phyloP scores from a whole-genome alignment of 1,284 basidiomycete genomes.

The Chalciporus sp. region DNA sequence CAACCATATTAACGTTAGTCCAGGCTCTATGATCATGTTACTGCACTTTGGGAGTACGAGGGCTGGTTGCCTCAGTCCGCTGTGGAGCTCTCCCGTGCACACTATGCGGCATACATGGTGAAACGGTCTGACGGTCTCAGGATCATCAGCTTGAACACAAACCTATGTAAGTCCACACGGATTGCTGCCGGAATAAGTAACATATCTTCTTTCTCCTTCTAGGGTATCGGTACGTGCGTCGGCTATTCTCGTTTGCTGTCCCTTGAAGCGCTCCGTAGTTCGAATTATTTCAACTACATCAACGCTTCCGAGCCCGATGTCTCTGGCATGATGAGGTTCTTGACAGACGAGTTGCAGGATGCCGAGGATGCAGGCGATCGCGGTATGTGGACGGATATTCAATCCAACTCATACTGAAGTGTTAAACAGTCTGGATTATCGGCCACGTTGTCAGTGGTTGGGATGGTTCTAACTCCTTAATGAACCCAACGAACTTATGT shows the following conservation, averaged over 20 bases:
- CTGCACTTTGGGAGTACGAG: slow-evolving; percentile 69
- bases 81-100: slow-evolving; percentile 60
- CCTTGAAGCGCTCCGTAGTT: slow-evolving; percentile 34
- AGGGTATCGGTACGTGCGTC: slow-evolving; percentile 24
- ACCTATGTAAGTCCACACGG: slow-evolving; percentile 55
- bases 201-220: slow-evolving; percentile 1
- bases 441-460: slow-evolving; percentile 80
- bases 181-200: neutral
- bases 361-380: slow-evolving; percentile 73
- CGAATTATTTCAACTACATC: slow-evolving; percentile 79
- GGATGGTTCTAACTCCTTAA: slow-evolving; percentile 67
- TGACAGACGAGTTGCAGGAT: slow-evolving; percentile 81
- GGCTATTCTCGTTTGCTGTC: neutral
- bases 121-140: slow-evolving; percentile 67
- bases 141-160: slow-evolving; percentile 78
- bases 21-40: slow-evolving; percentile 78
- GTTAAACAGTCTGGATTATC: slow-evolving; percentile 68
- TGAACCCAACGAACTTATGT: slow-evolving; percentile 70
- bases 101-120: slow-evolving; percentile 76
- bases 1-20: slow-evolving; percentile 1
- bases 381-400: slow-evolving; percentile 41
- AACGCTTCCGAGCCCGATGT: slow-evolving; percentile 71
- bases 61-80: slow-evolving; percentile 68
- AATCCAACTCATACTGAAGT: slow-evolving; percentile 12
- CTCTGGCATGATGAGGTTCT: slow-evolving; percentile 75